These are phyloP conservation scores for Saitozyma sp. DNA, from an alignment of 768 basidiomycete genomes.

Conservation along the genomic window DNA sequence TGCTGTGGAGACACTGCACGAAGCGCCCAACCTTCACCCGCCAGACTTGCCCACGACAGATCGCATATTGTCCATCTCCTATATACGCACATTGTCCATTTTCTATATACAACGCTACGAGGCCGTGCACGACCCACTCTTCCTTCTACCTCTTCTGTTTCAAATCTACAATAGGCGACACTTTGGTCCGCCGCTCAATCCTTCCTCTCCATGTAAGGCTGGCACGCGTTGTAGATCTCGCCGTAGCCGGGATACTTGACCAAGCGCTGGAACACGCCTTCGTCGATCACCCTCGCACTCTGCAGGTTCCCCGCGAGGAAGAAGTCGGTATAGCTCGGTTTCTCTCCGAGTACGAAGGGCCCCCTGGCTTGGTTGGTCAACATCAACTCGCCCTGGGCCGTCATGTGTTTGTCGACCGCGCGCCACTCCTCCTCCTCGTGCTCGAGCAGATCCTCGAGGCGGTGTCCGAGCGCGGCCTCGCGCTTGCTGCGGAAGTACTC, in stretches of 20 bases:
- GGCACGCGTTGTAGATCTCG: not conserved
- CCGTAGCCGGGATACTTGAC: not conserved
- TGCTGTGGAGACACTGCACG: no score
- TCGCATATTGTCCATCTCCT: no score
- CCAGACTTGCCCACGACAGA: no score
- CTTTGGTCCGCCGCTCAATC: not conserved
- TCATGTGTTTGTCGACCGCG: not conserved
- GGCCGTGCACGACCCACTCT: no score
- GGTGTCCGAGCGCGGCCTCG: not conserved
- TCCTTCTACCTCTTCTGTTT: no score
- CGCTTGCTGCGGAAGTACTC: not conserved
- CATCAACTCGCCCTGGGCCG: not conserved
- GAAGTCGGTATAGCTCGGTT: slow-evolving; percentile 1
- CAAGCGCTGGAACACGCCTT: not conserved
- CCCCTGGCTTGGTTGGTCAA: not conserved
- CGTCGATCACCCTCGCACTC: not conserved
- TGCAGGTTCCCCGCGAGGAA: not conserved
- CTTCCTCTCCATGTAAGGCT: not conserved
- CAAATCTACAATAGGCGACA: no score
- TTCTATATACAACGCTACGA: no score
- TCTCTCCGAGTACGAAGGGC: not conserved
- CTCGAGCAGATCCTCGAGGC: not conserved
- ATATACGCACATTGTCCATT: no score
- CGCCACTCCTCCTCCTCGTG: not conserved
- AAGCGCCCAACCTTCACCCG: no score